Base-by-base conservation (phyloP, 2,329 filamentous ascomycete genomes). In the Colletotrichum sp. region DNA sequence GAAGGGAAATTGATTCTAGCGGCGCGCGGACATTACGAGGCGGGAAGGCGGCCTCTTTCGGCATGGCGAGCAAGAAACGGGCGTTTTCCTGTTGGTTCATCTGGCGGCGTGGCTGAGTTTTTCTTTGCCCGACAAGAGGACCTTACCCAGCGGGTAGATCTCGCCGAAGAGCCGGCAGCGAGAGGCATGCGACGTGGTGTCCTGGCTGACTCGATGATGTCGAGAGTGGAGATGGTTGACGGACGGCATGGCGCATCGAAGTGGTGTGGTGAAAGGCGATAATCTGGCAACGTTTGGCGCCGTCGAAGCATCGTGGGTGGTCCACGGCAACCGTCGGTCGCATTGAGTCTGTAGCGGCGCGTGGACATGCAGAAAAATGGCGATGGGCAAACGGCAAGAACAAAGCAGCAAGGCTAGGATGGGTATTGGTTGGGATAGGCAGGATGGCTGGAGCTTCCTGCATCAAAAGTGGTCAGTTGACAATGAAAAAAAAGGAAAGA, bases 381-480 rank as follows among this genome's bases (percentile, higher is more conserved):
- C 51, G 21, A 33, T 31, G 8, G 61, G 61, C 24, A 57, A 57
- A 65, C 9, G 8, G 38, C 43, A 55, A 57, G 24, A 29, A 38
- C 47, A 34, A 55, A n/a, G 24, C 13, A 31, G n/a, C 43, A 51
- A 27, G 38, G 43, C 43, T n/a, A 38, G 21, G 8, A 33, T 18
- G 33, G 27, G 31, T 11, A 36, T 47, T 55, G n/a, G 65, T 21
- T 55, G 61, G 55, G 15, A 27, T 36, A 3, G 62, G n/a, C 43
- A 51, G 33, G 54, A 64, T 34, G 36, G 51, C 64, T 55, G 33
- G 31, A 54, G 38, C 27, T 16, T 24, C 24, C 24, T 63, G 70
- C 58, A 69, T 58, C 66, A 51, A 70, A 57, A 70, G 21, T 72
- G 70, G 70, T 72, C 70, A 72, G 43, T 72, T 70, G 70, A 72